Conservation (phyloP, 208 protist species). For the Trypanosoma congolense region DNA sequence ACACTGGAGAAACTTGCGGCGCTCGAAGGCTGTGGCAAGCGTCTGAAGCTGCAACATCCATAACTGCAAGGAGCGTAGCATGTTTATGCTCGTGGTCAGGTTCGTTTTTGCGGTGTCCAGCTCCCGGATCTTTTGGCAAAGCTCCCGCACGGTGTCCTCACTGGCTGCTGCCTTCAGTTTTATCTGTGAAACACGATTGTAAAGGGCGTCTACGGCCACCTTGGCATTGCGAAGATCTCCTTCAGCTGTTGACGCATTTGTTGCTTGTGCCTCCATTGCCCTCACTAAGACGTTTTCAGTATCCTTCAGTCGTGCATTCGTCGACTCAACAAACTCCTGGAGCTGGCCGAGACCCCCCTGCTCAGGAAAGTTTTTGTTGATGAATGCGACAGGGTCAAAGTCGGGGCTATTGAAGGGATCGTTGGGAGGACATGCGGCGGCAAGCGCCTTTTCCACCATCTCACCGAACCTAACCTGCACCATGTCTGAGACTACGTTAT, state of each 20-base stretch:
- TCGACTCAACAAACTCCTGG: constrained; percentile 75
- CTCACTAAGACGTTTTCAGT: constrained; percentile 89
- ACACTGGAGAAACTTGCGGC: constrained; percentile 70
- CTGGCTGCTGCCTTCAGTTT: constrained; percentile 87
- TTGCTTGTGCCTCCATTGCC: constrained; percentile 88
- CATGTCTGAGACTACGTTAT: neutral
- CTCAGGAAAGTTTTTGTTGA: constrained; percentile 91
- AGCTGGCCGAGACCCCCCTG: constrained; percentile 83
- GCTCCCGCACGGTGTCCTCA: constrained; percentile 90
- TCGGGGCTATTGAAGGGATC: constrained; percentile 75
- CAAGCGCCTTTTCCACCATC: constrained; percentile 73
- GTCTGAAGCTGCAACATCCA: constrained; percentile 89
- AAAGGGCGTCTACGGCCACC: constrained; percentile 80
- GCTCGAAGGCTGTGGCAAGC: constrained; percentile 75
- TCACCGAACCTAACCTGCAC: constrained; percentile 60
- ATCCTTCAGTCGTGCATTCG: constrained; percentile 73
- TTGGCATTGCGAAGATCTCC: constrained; percentile 84
- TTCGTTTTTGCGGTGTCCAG: constrained; percentile 95
- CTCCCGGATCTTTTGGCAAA: constrained; percentile 92
- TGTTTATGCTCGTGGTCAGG: constrained; percentile 88
- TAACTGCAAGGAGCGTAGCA: constrained; percentile 89
- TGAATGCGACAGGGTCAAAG: constrained; percentile 92
- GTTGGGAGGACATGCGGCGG: constrained; percentile 67
- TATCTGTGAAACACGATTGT: constrained; percentile 87
- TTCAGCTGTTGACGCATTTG: constrained; percentile 53